Evolutionary conservation across 192 early-diverging fungal species (phyloP), one percentile per base, ranked within the genome.

Genomic region (Haplosporangium gracile): DNA sequence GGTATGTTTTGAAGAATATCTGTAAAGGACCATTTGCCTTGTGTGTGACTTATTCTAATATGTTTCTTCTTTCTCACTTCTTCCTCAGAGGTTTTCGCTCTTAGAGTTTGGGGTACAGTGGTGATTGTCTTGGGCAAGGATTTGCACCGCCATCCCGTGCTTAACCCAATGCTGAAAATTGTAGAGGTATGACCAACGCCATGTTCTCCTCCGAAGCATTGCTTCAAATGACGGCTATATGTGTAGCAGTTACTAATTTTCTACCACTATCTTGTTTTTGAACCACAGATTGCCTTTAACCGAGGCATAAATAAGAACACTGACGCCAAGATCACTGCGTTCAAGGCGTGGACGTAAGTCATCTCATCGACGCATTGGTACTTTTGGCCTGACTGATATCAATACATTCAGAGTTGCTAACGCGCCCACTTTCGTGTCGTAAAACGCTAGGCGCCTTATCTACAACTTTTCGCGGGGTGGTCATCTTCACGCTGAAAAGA

Each of bases 141-240:
- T 40, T 32, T 87, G 47, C 85, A 87, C 47, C 76, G 75, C 39
- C 57, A 55, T 45, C 42, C 77, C 8, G 4, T 42, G 6, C 73
- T 87, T 20, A 87, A 87, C n/a, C 79, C 75, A 7, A 53, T 87
- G 70, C 80, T 87, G 24, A 87, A 87, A 39, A 78, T 80, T 76
- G 78, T 63, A 6, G 79, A 82, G 79, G 79, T 81, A 81, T 11
- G 38, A 34, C 1, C 40, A 42, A 10, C 8, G 7, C 55, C 55
- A 13, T 51, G 49, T 22, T 22, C 18, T 22, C 18, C 5, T 51
- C 18, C 20, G 20, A 18, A 20, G 49, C 16, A 18, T 51, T 51
- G 49, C 49, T 51, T 16, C 49, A 5, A 51, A 60, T 26, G n/a
- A 26, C n/a, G 5, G 6, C n/a, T 60, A 26, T 10, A 60, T 10